Percentiles rank a stretch among this genome's conserved stretches.
These are phyloP conservation scores for Fusarium pseudoanthophilum DNA, from an alignment of 2,329 filamentous ascomycete genomes.

Conservation along the genomic window DNA sequence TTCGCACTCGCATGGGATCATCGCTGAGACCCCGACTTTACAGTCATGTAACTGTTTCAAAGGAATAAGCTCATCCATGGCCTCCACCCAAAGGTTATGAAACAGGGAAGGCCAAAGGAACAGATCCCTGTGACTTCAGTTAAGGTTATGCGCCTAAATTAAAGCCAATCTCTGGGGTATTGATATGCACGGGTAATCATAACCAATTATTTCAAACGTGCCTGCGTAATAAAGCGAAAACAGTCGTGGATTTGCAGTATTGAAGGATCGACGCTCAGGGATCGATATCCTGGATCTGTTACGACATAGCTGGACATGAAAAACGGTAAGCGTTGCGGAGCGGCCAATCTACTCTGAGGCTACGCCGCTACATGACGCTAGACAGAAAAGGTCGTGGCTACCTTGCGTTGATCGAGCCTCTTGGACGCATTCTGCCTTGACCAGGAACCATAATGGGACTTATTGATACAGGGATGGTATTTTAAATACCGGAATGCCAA, in stretches of 20 bases:
- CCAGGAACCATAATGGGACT: rapidly evolving
- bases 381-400: background rate
- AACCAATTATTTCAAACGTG: background rate
- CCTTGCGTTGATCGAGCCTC: background rate
- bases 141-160: background rate
- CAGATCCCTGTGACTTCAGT: background rate
- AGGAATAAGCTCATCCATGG: background rate
- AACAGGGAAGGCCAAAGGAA: background rate
- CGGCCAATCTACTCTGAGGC: background rate
- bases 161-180: too few species aligned
- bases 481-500: background rate
- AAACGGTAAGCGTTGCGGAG: background rate
- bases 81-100: background rate
- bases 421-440: background rate
- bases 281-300: too few species aligned
- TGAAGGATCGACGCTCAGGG: background rate
- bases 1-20: background rate
- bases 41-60: background rate
- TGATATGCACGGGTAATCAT: background rate
- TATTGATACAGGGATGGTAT: background rate
- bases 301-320: background rate
- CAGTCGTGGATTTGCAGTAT: background rate
- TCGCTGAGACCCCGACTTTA: background rate
- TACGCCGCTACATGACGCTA: background rate
- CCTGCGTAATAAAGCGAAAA: background rate